Evolutionary conservation across 768 basidiomycete genomes (phyloP), one percentile per base, ranked within the genome.

Genomic region (Suillus tomentosus): DNA sequence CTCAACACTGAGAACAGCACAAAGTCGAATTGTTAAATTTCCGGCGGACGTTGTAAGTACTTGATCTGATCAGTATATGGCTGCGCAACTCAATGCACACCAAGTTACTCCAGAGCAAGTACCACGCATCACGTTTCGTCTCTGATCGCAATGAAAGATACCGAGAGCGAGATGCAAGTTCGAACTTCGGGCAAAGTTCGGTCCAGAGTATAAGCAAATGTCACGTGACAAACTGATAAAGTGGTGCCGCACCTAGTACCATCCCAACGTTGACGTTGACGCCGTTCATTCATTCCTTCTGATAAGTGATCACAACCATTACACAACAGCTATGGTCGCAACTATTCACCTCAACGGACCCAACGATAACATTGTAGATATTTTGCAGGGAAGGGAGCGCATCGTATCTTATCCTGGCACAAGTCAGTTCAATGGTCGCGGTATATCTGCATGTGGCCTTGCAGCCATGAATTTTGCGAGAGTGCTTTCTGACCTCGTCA

Each of bases 391-490:
- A 54, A 74, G 74, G 37, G 78, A 79, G 63, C 70, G 72, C 45
- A 75, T 83, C 42, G 77, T 84, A 45, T 84, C 82, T 2, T 79
- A 82, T 65, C 72, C 69, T 6, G 84, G 86, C 19, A 80, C 84
- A 14, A 84, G 87, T 53, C 88, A 89, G 66, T 90, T 88, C 64
- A 74, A 74, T n/a, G 78, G 79, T 13, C 74, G 65, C 31, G 73
- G 74, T 3, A 67, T 76, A 37, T 84, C 88, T 48, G 81, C 87
- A 3, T 90, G 88, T 65, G 89, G 89, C 19, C 78, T 91, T 31
- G 88, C 89, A 27, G 84, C 85, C 2, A 73, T 90, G 69, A 89
- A 90, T 70, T 88, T 86, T 65, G 85, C 83, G 13, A 79, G 87
- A 60, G 67, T 85, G 8, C 17, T 58, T 19, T 58, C 40, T 31